phyloP scores from a whole-genome alignment of 163 green algal genomes.

The Trebouxiophyceae sp. region DNA sequence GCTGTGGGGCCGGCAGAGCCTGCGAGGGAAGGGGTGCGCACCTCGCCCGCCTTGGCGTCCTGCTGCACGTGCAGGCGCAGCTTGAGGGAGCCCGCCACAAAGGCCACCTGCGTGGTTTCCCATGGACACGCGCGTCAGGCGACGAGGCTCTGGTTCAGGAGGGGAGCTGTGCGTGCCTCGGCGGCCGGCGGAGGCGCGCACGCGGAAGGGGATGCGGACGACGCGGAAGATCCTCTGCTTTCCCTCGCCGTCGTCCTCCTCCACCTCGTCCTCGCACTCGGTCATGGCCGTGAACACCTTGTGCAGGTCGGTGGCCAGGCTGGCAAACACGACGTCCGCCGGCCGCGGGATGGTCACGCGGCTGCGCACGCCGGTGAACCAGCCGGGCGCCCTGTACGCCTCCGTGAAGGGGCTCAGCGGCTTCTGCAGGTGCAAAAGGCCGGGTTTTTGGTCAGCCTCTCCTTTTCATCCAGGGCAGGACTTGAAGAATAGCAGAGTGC shows the following conservation, averaged over 20 bases:
- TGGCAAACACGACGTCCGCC: constrained; percentile 9
- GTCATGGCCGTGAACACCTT: constrained; percentile 21
- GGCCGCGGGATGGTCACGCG: constrained; percentile 8
- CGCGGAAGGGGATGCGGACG: constrained; percentile 12
- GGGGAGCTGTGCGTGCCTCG: too few relatives aligned
- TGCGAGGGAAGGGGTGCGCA: too few relatives aligned
- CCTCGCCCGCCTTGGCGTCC: constrained; percentile 6
- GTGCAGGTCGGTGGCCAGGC: constrained; percentile 15
- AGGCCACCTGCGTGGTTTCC: constrained; percentile 9
- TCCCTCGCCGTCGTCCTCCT: constrained; percentile 10
- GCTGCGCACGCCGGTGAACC: constrained; percentile 16
- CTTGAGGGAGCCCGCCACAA: constrained; percentile 19
- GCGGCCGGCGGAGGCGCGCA: too few relatives aligned
- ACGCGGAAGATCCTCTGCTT: constrained; percentile 14
- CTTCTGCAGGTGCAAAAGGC: not conserved
- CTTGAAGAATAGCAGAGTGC: not conserved
- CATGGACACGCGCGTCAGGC: too few relatives aligned
- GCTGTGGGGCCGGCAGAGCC: too few relatives aligned
- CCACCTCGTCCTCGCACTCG: constrained; percentile 10
- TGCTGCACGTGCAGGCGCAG: constrained; percentile 15
- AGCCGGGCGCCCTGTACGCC: constrained; percentile 8
- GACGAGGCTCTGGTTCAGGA: too few relatives aligned
- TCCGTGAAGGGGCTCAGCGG: constrained; percentile 9
- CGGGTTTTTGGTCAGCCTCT: not conserved
- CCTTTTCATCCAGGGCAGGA: not conserved